These are phyloP conservation scores for Epichloe scottii DNA, from an alignment of 2,329 filamentous ascomycete genomes.

Conservation along the genomic window DNA sequence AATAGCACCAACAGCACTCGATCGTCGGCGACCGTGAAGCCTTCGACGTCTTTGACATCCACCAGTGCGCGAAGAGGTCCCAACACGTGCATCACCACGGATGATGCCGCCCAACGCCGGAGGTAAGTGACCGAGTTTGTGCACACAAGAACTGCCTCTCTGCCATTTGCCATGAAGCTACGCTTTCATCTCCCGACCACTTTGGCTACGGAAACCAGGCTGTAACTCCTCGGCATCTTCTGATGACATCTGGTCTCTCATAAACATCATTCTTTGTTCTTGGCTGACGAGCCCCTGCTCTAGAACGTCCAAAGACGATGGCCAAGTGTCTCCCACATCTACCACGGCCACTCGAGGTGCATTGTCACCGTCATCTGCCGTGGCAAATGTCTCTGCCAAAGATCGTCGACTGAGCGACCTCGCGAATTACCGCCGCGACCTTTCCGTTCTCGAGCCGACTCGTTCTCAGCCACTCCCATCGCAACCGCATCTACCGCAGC, in stretches of 20 bases:
- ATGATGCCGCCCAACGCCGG: constrained; percentile 30
- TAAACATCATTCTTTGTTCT: not conserved
- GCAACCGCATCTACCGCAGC: constrained; percentile 43
- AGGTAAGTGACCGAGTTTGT: constrained; percentile 19
- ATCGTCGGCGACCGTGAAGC: constrained; percentile 52
- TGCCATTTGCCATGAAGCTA: not conserved
- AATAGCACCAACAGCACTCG: constrained; percentile 54
- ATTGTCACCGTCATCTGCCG: constrained; percentile 33
- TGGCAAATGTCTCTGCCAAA: constrained; percentile 29
- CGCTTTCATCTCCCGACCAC: not conserved
- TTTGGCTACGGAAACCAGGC: not conserved
- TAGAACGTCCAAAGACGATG: constrained; percentile 22
- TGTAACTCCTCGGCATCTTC: not conserved
- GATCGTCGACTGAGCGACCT: constrained; percentile 49
- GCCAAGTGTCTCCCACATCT: constrained; percentile 38
- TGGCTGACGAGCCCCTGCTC: constrained; percentile 2
- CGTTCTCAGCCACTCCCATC: constrained; percentile 31
- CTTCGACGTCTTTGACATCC: constrained; percentile 23
- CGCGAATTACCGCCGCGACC: constrained; percentile 58
- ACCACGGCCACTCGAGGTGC: constrained; percentile 30
- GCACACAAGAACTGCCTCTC: not conserved
- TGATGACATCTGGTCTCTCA: not conserved
- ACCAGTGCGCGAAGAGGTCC: constrained; percentile 11
- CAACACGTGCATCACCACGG: constrained; percentile 21
- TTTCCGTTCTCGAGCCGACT: constrained; percentile 53